phyloP scores from a whole-genome alignment of 805 yeast species.

The Wickerhamiella domercqiae region DNA sequence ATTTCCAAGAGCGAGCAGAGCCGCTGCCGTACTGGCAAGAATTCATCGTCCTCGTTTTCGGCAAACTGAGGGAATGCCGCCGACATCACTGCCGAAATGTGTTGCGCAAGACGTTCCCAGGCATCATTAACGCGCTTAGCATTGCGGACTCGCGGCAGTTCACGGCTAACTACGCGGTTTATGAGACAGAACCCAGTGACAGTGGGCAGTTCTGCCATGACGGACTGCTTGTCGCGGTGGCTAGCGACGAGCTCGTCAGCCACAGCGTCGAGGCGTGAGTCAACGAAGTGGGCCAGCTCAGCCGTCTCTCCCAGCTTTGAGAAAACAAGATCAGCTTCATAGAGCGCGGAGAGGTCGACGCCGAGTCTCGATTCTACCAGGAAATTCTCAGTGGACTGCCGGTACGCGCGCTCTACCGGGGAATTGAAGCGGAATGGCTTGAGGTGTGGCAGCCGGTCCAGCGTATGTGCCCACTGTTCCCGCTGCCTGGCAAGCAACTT shows the following conservation, averaged over 20 bases:
- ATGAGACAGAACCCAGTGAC: conserved; percentile 63
- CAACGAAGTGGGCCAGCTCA: conserved; percentile 45
- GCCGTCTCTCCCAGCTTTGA: conserved; percentile 52
- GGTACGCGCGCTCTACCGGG: conserved; percentile 64
- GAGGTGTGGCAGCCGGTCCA: conserved; percentile 31
- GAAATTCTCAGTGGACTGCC: conserved; percentile 37
- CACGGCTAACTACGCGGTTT: conserved; percentile 49
- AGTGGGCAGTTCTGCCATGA: conserved; percentile 29
- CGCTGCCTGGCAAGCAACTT: conserved; percentile 42
- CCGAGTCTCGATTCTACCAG: conserved; percentile 32
- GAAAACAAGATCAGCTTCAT: conserved; percentile 71
- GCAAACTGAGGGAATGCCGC: conserved; percentile 19
- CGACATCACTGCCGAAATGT: conserved; percentile 18
- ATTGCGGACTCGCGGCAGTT: conserved; percentile 47
- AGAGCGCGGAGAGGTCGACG: conserved; percentile 56
- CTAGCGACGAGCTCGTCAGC: conserved; percentile 50
- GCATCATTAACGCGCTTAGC: conserved; percentile 51
- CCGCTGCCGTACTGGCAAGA: conserved; percentile 35
- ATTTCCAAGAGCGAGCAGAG: conserved; percentile 62
- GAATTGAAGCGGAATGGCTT: conserved; percentile 60
- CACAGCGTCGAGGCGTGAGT: conserved; percentile 50
- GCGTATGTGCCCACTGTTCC: conserved; percentile 41
- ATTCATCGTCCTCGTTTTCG: conserved; percentile 22
- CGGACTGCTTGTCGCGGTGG: conserved; percentile 8
- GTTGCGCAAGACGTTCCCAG: conserved; percentile 50